Evolutionary conservation across 371 early-diverging fungal genomes (phyloP).

Genomic region (Batkoa obscura): DNA sequence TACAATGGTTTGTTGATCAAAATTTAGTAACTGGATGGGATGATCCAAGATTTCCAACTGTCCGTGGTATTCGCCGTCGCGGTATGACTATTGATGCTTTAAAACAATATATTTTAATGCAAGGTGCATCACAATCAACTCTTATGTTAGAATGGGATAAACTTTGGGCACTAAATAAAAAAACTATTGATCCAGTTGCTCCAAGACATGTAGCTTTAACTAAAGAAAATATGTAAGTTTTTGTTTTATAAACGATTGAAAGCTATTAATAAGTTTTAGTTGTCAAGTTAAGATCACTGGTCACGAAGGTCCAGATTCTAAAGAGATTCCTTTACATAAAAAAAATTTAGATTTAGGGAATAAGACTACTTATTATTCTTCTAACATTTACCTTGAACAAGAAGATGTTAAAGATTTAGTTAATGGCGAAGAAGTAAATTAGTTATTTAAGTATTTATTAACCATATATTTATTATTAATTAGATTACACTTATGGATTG

Average conservation of each 20-base stretch:
- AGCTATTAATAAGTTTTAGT: constrained; percentile 11
- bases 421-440: constrained; percentile 63
- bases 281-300: constrained; percentile 45
- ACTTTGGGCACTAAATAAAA: constrained; percentile 98
- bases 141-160: constrained; percentile 98
- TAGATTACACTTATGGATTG: constrained; percentile 97
- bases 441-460: background rate
- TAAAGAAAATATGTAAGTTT: constrained; percentile 28
- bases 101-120: constrained; percentile 95
- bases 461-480: background rate
- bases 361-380: constrained; percentile 68
- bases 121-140: constrained; percentile 96
- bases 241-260: background rate
- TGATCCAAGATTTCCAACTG: constrained; percentile 99
- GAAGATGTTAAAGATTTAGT: constrained; percentile 74
- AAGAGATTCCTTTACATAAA: constrained; percentile 75
- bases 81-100: constrained; percentile 98
- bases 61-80: constrained; percentile 92
- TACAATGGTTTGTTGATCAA: constrained; percentile 93
- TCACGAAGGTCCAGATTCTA: constrained; percentile 27
- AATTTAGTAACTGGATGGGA: constrained; percentile 94
- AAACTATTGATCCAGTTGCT: constrained; percentile 89
- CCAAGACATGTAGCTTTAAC: constrained; percentile 81
- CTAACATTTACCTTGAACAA: constrained; percentile 66
- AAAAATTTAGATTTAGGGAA: constrained; percentile 87